These are phyloP conservation scores for Xanthoconium stramineum DNA, from an alignment of 768 basidiomycete genomes.

Conservation along the genomic window DNA sequence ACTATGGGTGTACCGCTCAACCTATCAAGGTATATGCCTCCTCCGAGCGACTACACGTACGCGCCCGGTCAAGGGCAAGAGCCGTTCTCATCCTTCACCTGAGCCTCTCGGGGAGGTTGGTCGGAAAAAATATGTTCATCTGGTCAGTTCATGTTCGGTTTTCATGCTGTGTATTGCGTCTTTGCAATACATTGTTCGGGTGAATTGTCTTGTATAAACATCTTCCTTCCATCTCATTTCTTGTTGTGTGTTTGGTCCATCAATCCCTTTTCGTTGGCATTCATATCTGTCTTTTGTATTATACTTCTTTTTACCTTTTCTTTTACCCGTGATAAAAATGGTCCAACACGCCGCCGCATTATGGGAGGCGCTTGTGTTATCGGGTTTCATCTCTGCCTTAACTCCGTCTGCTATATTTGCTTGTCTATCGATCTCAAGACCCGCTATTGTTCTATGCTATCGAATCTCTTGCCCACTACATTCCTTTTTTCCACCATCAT, in stretches of 20 bases:
- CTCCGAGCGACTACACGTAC: slow-evolving; percentile 22
- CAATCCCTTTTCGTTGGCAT: slow-evolving; percentile 5
- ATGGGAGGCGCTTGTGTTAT: slow-evolving; percentile 9
- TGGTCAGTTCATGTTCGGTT: neutral
- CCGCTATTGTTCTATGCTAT: slow-evolving; percentile 11
- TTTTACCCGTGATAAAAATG: slow-evolving; percentile 10
- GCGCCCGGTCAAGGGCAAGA: slow-evolving; percentile 23
- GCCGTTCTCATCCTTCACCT: slow-evolving; percentile 19
- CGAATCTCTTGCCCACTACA: slow-evolving; percentile 6
- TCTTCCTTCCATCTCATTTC: slow-evolving; percentile 5
- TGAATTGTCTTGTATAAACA: too few species aligned
- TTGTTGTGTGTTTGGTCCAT: slow-evolving; percentile 16
- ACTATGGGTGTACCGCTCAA: slow-evolving; percentile 12
- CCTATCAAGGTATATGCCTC: slow-evolving; percentile 17
- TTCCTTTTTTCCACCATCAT: slow-evolving; percentile 8
- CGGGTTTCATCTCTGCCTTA: neutral
- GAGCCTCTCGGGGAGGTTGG: slow-evolving; percentile 3
- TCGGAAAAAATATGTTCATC: neutral
- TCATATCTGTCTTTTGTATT: slow-evolving; percentile 15
- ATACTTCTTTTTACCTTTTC: neutral
- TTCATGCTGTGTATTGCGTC: slow-evolving; percentile 5
- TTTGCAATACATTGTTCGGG: neutral
- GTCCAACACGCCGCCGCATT: neutral
- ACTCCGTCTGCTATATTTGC: slow-evolving; percentile 6
- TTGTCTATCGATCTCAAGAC: slow-evolving; percentile 9